These are phyloP conservation scores for Truncatella angustata DNA, from an alignment of 2,329 filamentous ascomycete genomes.

Conservation along the genomic window DNA sequence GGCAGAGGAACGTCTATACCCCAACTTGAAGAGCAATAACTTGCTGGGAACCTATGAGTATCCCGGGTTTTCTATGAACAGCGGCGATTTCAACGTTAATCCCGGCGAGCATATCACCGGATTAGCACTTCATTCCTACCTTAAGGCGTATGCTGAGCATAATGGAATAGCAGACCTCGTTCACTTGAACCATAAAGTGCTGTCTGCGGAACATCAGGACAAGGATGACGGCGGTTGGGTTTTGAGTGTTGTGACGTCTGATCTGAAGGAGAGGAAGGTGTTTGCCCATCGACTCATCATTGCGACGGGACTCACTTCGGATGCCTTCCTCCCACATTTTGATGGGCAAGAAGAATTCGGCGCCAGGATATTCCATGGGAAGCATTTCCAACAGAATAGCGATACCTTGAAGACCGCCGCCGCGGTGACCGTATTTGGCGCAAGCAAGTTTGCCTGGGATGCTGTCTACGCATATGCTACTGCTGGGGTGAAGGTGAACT, in stretches of 20 bases:
- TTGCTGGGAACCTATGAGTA: slow-evolving; percentile 62
- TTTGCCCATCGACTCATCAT: slow-evolving; percentile 14
- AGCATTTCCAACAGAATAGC: slow-evolving; percentile 12
- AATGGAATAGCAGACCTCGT: slow-evolving; percentile 10
- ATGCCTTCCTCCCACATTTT: slow-evolving; percentile 12
- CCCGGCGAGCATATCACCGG: slow-evolving; percentile 48
- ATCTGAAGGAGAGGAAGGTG: too few species aligned
- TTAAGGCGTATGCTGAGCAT: slow-evolving; percentile 10
- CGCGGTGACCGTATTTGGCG: slow-evolving; percentile 16
- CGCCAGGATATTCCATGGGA: slow-evolving; percentile 16
- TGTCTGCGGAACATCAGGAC: slow-evolving; percentile 1
- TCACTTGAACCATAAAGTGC: slow-evolving; percentile 10
- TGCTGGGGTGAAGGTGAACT: slow-evolving; percentile 15
- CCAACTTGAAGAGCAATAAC: slow-evolving; percentile 63
- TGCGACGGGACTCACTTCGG: slow-evolving; percentile 16
- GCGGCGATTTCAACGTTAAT: slow-evolving; percentile 45
- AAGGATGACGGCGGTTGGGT: neutral
- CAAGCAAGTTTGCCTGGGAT: slow-evolving; percentile 19
- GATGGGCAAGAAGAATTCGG: slow-evolving; percentile 12
- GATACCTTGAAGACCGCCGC: slow-evolving; percentile 4
- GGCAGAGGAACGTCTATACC: slow-evolving; percentile 57
- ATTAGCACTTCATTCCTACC: slow-evolving; percentile 33
- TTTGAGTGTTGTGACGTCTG: neutral
- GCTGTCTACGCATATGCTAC: slow-evolving; percentile 12
- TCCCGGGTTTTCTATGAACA: slow-evolving; percentile 60